phyloP scores from a whole-genome alignment of 345 rosid genomes.

The Salix brachista region DNA sequence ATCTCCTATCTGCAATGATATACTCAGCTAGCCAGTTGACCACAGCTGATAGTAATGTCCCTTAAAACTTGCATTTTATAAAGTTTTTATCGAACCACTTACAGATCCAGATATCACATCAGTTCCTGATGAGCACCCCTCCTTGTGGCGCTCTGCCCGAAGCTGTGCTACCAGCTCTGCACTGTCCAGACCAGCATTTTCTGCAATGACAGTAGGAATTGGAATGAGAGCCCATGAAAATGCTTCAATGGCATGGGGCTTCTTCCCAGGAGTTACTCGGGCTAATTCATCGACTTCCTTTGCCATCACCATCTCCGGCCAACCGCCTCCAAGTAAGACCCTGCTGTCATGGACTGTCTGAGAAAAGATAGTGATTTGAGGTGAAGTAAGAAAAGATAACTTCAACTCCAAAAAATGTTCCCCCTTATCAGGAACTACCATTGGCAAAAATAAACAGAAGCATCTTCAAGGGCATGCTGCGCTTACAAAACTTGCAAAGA shows the following conservation, averaged over 20 bases:
- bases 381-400: too few species aligned
- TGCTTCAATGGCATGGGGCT: slow-evolving; percentile 97
- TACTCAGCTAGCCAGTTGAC: too few species aligned
- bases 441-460: too few species aligned
- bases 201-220: slow-evolving; percentile 88
- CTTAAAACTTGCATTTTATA: neutral
- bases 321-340: slow-evolving; percentile 95
- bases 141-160: slow-evolving; percentile 91
- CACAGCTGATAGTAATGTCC: neutral
- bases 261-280: slow-evolving; percentile 90
- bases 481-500: too few species aligned
- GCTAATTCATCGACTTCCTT: slow-evolving; percentile 96
- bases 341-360: slow-evolving; percentile 91
- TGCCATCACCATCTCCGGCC: slow-evolving; percentile 99
- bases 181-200: slow-evolving; percentile 98
- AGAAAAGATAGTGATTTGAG: slow-evolving; percentile 5
- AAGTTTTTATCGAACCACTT: slow-evolving; percentile 24
- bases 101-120: slow-evolving; percentile 94
- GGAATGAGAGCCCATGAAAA: slow-evolving; percentile 80
- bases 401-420: neutral
- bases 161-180: slow-evolving; percentile 92
- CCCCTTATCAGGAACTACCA: too few species aligned
- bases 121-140: slow-evolving; percentile 74
- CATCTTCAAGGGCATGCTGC: too few species aligned
- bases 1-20: slow-evolving; percentile 63